Percentiles rank a stretch among this genome's conserved stretches.
Conservation (phyloP, 768 basidiomycete genomes). For the Lenzites betulinus region DNA sequence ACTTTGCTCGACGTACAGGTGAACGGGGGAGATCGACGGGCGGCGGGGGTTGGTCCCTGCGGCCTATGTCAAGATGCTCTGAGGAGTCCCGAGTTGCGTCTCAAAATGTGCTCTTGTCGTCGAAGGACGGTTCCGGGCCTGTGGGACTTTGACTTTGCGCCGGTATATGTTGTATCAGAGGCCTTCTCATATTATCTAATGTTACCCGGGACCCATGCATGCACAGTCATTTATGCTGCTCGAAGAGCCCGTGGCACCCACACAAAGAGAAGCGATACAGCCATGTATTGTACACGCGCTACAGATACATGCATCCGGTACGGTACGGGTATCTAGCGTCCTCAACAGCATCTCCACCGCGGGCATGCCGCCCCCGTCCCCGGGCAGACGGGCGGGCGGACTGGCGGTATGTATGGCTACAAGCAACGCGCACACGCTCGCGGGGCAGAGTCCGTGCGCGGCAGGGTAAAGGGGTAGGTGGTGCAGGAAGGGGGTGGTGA, state of each 20-base stretch:
- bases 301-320: constrained; percentile 5
- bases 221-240: too few relatives aligned
- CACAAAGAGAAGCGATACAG: constrained; percentile 9
- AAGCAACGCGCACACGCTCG: constrained; percentile 11
- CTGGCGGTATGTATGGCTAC: constrained; percentile 18
- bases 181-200: neutral
- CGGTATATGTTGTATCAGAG: neutral
- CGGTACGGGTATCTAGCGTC: neutral
- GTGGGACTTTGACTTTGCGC: neutral
- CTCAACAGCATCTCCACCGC: constrained; percentile 8
- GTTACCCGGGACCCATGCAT: too few relatives aligned
- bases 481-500: neutral
- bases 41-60: constrained; percentile 32
- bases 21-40: constrained; percentile 32
- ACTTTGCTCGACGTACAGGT: too few relatives aligned
- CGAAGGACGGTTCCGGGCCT: neutral
- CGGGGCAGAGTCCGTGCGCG: constrained; percentile 12
- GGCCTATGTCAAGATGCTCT: constrained; percentile 32
- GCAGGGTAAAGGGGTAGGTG: neutral
- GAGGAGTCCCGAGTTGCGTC: neutral
- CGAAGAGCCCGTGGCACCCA: too few relatives aligned
- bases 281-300: constrained; percentile 17
- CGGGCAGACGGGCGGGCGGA: neutral
- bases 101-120: neutral
- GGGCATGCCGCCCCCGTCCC: neutral